Evolutionary conservation across 257 asterid species (phyloP).

Genomic region (Galeopsis tetrahit): DNA sequence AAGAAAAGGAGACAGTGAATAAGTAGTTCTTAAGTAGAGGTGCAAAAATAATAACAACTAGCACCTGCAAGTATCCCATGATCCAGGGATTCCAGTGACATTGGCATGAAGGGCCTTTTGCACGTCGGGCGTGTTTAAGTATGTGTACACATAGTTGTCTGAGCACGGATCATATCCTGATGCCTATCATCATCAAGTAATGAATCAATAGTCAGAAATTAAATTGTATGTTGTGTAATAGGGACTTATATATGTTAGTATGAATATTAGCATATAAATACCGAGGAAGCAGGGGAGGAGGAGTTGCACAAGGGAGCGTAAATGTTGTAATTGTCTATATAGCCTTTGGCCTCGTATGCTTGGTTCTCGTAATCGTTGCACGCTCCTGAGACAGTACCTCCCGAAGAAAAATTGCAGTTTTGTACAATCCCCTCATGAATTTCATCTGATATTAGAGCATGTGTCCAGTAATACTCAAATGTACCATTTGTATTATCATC

Average conservation of each 20-base stretch:
- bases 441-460: slow-evolving; percentile 68
- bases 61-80: slow-evolving; percentile 45
- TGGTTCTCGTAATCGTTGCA: slow-evolving; percentile 12
- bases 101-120: slow-evolving; percentile 51
- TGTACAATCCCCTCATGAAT: slow-evolving; percentile 40
- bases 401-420: slow-evolving; percentile 42
- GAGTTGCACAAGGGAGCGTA: slow-evolving; percentile 58
- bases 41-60: too few species aligned
- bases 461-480: slow-evolving; percentile 56
- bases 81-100: slow-evolving; percentile 32
- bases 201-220: not conserved
- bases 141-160: slow-evolving; percentile 32
- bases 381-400: slow-evolving; percentile 19
- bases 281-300: slow-evolving; percentile 28
- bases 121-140: slow-evolving; percentile 52
- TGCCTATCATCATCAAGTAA: too few species aligned
- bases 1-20: too few species aligned
- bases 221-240: not conserved
- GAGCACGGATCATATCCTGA: slow-evolving; percentile 44
- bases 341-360: slow-evolving; percentile 28
- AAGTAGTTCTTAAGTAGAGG: too few species aligned
- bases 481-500: slow-evolving; percentile 37
- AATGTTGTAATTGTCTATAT: slow-evolving; percentile 39
- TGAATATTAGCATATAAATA: not conserved
- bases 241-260: not conserved